phyloP scores from a whole-genome alignment of 768 basidiomycete species.

The Rossbeevera mucosa region DNA sequence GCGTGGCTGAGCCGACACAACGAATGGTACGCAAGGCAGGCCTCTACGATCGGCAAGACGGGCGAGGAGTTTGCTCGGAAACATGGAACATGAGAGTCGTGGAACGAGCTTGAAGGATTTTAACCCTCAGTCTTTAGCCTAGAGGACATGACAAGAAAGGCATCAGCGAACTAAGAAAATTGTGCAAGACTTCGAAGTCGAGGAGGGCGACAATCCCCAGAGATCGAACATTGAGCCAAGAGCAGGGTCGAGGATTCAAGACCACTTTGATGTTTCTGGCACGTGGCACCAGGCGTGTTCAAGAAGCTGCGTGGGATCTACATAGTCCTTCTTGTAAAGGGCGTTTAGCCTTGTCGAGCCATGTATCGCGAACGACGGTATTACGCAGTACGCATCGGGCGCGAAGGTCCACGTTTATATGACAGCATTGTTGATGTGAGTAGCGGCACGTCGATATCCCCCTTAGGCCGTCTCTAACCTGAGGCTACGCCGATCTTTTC shows the following conservation, averaged over 20 bases:
- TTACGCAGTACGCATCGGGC: constrained; percentile 34
- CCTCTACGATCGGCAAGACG: too few relatives aligned
- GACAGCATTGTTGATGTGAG: constrained; percentile 27
- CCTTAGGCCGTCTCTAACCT: not conserved
- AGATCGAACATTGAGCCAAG: not conserved
- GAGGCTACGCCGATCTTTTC: not conserved
- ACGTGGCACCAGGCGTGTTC: too few relatives aligned
- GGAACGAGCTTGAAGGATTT: too few relatives aligned
- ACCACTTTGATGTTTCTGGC: too few relatives aligned
- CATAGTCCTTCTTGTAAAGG: not conserved
- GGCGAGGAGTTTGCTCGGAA: too few relatives aligned
- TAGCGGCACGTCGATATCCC: not conserved
- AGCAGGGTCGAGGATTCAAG: not conserved
- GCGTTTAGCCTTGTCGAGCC: not conserved
- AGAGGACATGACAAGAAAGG: too few relatives aligned
- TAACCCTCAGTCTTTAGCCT: too few relatives aligned
- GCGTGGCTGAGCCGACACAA: too few relatives aligned
- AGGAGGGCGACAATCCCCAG: not conserved
- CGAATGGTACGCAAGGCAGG: too few relatives aligned
- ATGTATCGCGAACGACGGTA: constrained; percentile 24
- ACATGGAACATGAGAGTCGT: too few relatives aligned
- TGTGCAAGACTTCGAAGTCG: not conserved
- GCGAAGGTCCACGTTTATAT: constrained; percentile 32
- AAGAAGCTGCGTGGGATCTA: too few relatives aligned
- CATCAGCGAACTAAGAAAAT: not conserved